Base-by-base conservation (phyloP, 2,329 filamentous ascomycete genomes). In the Aspergillus fructus region DNA sequence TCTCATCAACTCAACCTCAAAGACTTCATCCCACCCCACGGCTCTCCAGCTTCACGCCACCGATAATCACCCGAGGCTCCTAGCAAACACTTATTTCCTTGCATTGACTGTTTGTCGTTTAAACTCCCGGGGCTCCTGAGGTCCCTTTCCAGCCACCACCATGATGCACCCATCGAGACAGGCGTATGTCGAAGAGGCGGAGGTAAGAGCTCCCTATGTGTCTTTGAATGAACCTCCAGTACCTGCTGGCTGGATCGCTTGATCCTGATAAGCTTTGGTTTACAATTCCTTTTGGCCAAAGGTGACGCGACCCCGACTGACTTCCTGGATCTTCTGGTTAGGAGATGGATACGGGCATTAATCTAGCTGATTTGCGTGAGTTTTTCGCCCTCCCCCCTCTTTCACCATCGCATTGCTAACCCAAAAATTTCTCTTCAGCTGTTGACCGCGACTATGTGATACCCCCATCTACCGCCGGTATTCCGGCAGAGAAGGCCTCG, bases 181-280 rank as follows among this genome's bases (percentile, higher is more conserved):
- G 76, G 93, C 93, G 42, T 97, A 96, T 76, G 92, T 97, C 63
- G 93, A 97, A 81, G 93, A 97, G 71, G 76, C 82, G 53, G 83
- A 88, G 80, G 88, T 89, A 82, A 80, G 84, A 69, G 50, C 53
- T 30, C 56, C 55, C 53, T n/a, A 7, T 21, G 34, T 30, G 12
- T 49, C 43, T 37, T 19, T 24, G 12, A 21, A 27, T 9, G 15
- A 15, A n/a, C 23, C 34, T 34, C 7, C 27, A 30, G 7, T 41
- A n/a, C 12, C 54, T 51, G 53, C 33, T 43, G 17, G 9, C 13
- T 27, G 13, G 9, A 17, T 24, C n/a, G 23, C 27, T 39, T 37
- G 12, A 9, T 37, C n/a, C 24, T 51, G 21, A 39, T 19, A n/a
- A 49, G 39, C 39, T 12, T 15, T 49, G 27, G 9, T 43, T 50